Conservation (phyloP, 2,329 filamentous ascomycete genomes). For the Helminthosporium solani region DNA sequence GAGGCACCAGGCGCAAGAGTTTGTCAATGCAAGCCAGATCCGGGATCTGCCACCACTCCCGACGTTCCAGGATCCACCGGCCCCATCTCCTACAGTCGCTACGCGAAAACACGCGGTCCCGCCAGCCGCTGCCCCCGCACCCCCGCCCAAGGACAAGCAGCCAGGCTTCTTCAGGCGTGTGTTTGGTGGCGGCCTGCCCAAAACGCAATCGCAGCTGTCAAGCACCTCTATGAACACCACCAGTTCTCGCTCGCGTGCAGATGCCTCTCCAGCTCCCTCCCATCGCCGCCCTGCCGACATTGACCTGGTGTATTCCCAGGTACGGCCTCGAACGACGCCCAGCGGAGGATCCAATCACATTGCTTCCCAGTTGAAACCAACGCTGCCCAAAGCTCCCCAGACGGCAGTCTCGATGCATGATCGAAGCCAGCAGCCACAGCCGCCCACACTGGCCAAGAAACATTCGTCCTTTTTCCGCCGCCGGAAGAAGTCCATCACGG, state of each 20-base stretch:
- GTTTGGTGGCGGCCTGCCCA: slow-evolving; percentile 69
- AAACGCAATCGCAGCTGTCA: slow-evolving; percentile 46
- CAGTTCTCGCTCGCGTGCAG: slow-evolving; percentile 12
- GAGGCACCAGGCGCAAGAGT: slow-evolving; percentile 50
- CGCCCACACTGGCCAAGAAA: slow-evolving; percentile 72
- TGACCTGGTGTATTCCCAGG: slow-evolving; percentile 32
- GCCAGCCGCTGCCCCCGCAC: slow-evolving; percentile 42
- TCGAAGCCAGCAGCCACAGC: slow-evolving; percentile 19
- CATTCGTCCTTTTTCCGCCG: slow-evolving; percentile 91
- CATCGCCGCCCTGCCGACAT: slow-evolving; percentile 27
- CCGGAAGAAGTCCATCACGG: slow-evolving; percentile 84
- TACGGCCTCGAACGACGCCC: slow-evolving; percentile 41
- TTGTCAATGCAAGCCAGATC: slow-evolving; percentile 50
- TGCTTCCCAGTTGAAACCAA: slow-evolving; percentile 51
- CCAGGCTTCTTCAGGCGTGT: slow-evolving; percentile 92
- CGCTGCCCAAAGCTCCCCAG: slow-evolving; percentile 27
- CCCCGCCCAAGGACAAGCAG: slow-evolving; percentile 61
- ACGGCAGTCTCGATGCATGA: slow-evolving; percentile 23
- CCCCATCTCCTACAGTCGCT: slow-evolving; percentile 56
- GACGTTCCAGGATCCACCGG: slow-evolving; percentile 50
- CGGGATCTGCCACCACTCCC: slow-evolving; percentile 47
- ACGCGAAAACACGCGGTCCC: slow-evolving; percentile 49
- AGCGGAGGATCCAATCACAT: slow-evolving; percentile 47
- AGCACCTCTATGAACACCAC: slow-evolving; percentile 17
- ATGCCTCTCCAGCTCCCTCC: slow-evolving; percentile 19